phyloP scores from a whole-genome alignment of 2,329 filamentous ascomycete genomes.

The Elsinoe batatas region DNA sequence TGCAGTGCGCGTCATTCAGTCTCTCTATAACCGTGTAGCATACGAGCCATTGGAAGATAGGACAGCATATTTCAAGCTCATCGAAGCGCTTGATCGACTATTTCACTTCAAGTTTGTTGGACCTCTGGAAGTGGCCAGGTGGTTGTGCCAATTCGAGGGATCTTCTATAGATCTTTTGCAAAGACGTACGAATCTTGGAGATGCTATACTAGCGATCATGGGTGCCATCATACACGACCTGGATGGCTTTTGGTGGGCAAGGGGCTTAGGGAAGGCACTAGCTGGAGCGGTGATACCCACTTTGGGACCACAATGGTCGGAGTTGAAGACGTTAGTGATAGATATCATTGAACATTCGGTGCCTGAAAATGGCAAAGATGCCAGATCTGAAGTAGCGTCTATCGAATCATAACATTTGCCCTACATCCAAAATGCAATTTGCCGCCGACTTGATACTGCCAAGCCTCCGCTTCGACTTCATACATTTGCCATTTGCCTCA shows the following conservation, averaged over 20 bases:
- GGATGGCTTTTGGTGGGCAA: slow-evolving; percentile 1
- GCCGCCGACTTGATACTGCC: neutral
- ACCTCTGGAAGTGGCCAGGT: neutral
- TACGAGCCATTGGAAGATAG: neutral
- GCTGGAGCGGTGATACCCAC: neutral
- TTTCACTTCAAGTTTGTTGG: neutral
- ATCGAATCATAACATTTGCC: no score
- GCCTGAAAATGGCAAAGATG: neutral
- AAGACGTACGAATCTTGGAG: neutral
- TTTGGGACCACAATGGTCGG: neutral
- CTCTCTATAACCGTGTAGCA: neutral
- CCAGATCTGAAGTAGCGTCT: no score
- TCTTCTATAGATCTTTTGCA: neutral
- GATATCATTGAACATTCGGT: neutral
- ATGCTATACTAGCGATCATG: neutral
- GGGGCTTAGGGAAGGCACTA: neutral
- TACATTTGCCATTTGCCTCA: neutral
- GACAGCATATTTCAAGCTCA: neutral
- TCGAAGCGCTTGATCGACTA: neutral
- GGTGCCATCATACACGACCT: neutral
- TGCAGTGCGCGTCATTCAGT: neutral
- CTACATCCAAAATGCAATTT: no score
- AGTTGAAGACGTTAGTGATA: neutral
- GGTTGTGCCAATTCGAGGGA: neutral
- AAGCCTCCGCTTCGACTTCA: neutral